phyloP scores from a whole-genome alignment of 306 rosid species.

The Sphenostylis stenocarpa region DNA sequence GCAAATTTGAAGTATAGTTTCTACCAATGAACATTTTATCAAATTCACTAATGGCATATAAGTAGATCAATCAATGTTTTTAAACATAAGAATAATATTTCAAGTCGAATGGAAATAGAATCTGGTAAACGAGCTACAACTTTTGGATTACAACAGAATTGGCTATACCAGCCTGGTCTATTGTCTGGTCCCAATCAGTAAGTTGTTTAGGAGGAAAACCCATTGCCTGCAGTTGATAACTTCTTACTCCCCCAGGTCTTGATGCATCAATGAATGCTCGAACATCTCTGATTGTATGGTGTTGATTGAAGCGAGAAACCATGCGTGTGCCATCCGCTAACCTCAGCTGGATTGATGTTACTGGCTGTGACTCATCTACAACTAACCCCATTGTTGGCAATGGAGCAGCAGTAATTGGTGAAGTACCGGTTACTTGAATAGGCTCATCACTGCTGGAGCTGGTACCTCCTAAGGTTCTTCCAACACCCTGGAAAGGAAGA shows the following conservation, averaged over 20 bases:
- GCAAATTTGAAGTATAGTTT: conserved; percentile 12
- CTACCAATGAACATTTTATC: conserved; percentile 9
- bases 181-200: conserved; percentile 78
- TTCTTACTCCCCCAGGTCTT: conserved; percentile 72
- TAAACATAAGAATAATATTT: conserved; percentile 7
- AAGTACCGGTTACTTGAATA: conserved; percentile 30
- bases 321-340: conserved; percentile 94
- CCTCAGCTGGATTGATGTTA: conserved; percentile 89
- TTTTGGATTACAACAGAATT: conserved; percentile 88
- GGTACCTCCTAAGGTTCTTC: conserved; percentile 79
- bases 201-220: conserved; percentile 98
- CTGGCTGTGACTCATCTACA: conserved; percentile 68
- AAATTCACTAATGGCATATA: conserved; percentile 20
- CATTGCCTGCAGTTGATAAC: conserved; percentile 84
- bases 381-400: conserved; percentile 64
- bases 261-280: conserved; percentile 87
- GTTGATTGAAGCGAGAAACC: conserved; percentile 88
- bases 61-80: conserved; percentile 22
- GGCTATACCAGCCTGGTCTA: conserved; percentile 86
- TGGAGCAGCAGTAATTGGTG: conserved; percentile 57
- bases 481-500: conserved; percentile 73
- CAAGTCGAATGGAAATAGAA: conserved; percentile 27
- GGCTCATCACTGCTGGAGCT: conserved; percentile 41
- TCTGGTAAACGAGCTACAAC: conserved; percentile 30
- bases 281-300: conserved; percentile 82